phyloP scores from a whole-genome alignment of 2,329 filamentous ascomycete genomes.

The Penicillium frequentans region DNA sequence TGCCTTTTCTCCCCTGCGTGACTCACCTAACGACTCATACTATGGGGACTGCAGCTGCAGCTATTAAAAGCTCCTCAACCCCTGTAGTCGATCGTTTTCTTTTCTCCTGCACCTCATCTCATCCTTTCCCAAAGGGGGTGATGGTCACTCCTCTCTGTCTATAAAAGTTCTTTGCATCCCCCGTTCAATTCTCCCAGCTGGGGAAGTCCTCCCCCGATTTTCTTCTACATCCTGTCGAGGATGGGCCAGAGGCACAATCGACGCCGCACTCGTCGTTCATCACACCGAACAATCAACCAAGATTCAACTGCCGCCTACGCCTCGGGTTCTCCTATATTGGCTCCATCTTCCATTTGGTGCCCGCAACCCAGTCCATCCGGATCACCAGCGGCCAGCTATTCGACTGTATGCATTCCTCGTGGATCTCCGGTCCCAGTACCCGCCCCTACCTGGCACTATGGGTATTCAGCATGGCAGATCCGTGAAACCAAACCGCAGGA shows the following conservation, averaged over 20 bases:
- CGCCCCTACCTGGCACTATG: slow-evolving; percentile 45
- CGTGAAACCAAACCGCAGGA: slow-evolving; percentile 34
- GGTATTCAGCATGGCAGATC: slow-evolving; percentile 42
- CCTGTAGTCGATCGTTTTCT: slow-evolving; percentile 10
- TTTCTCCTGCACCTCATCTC: slow-evolving; percentile 33
- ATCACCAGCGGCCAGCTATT: slow-evolving; percentile 18
- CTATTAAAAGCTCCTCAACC: slow-evolving; percentile 18
- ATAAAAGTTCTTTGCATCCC: slow-evolving; percentile 16
- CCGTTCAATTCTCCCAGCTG: slow-evolving; percentile 4
- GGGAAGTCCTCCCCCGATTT: background rate
- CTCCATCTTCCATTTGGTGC: slow-evolving; percentile 10
- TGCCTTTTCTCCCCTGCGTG: slow-evolving; percentile 15
- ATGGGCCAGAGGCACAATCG: slow-evolving; percentile 51
- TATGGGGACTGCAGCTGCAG: background rate
- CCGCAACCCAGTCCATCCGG: slow-evolving; percentile 12
- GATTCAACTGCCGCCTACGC: slow-evolving; percentile 3
- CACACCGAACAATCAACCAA: slow-evolving; percentile 29
- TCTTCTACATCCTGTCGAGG: slow-evolving; percentile 14
- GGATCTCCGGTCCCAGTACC: slow-evolving; percentile 27
- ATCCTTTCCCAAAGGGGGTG: slow-evolving; percentile 34
- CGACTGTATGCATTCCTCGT: slow-evolving; percentile 24
- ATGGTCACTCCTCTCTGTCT: slow-evolving; percentile 36
- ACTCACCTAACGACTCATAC: slow-evolving; percentile 17
- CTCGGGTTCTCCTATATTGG: slow-evolving; percentile 4
- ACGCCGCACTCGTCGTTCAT: slow-evolving; percentile 44